Base-by-base conservation (phyloP, 306 rosid species). In the Oxytropis ochrocephala region DNA sequence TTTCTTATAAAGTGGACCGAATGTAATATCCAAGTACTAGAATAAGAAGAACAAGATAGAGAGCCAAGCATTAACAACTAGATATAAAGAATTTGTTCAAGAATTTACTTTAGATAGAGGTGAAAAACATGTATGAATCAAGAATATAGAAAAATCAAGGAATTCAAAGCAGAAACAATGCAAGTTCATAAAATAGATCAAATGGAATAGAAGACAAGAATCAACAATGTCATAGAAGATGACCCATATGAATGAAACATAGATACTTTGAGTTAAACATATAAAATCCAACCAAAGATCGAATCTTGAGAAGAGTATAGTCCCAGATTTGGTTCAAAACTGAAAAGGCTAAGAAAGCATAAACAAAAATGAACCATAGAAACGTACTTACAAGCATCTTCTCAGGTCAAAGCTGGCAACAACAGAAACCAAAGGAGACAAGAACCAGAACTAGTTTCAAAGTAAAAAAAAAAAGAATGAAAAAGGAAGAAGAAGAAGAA, bases 321-420 rank as follows among this genome's bases (percentile, higher is more conserved):
- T 32, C 74, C 68, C 67, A 66, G 82, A 78, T 65, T 72, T 63
- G 69, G 69, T 57, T 42, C 3, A 38, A 59, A 77, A 49, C 38
- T 33, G 6, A 36, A 65, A 77, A 39, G 14, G 16, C 27, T 54
- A 66, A 73, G 67, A 73, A 52, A 80, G 11, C 67, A 64, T 5
- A 42, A 24, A 18, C 44, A 24, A 41, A 21, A 32, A 49, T 56
- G 76, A 72, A 58, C 58, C 47, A 84, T 76, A 73, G 81, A 83
- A 91, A 95, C 97, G 92, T 89, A 95, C 97, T 91, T 95, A 95
- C 99, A 87, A 89, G 92, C 96, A 95, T 85, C 91, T 83, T 95
- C 92, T 79, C 79, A 80, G 67, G 89, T 85, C 85, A 86, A 89
- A 78, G 85, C 85, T 79, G 73, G 73, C 58, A 85, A 38, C 7